Evolutionary conservation across 345 rosid species (phyloP).

Genomic region (Erucastrum elatum): DNA sequence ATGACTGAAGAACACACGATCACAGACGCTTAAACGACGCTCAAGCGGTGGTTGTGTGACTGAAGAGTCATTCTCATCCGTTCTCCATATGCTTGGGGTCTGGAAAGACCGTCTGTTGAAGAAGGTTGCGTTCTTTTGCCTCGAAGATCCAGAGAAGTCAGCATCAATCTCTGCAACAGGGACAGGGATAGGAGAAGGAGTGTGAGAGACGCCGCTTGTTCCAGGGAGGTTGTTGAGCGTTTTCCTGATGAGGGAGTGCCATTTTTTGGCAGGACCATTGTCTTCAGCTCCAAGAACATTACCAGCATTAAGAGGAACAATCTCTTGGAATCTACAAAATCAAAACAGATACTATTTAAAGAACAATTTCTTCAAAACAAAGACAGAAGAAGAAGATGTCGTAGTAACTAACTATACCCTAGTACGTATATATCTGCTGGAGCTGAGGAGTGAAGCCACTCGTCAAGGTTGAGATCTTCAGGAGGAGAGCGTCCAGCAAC

Average conservation of each 20-base stretch:
- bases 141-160: conserved; percentile 91
- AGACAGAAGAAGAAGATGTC: not conserved
- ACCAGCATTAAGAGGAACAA: conserved; percentile 97
- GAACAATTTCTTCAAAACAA: conserved; percentile 12
- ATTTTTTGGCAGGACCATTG: conserved; percentile 97
- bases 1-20: conserved; percentile 76
- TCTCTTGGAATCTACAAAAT: conserved; percentile 82
- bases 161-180: conserved; percentile 91
- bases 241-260: conserved; percentile 78
- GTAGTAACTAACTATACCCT: conserved; percentile 54
- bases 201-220: conserved; percentile 54
- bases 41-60: conserved; percentile 69
- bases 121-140: conserved; percentile 77
- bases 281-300: conserved; percentile 97
- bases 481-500: conserved; percentile 96
- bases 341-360: not conserved
- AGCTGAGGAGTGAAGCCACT: conserved; percentile 95
- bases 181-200: conserved; percentile 88
- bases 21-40: conserved; percentile 89
- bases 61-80: conserved; percentile 77
- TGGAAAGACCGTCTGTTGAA: conserved; percentile 92
- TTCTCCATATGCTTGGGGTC: conserved; percentile 81
- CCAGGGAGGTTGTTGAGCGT: conserved; percentile 84
- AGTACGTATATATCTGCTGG: conserved; percentile 97
- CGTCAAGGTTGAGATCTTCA: conserved; percentile 77